Evolutionary conservation across 2,329 filamentous ascomycete species (phyloP).

Genomic region (Aspergillus persii): DNA sequence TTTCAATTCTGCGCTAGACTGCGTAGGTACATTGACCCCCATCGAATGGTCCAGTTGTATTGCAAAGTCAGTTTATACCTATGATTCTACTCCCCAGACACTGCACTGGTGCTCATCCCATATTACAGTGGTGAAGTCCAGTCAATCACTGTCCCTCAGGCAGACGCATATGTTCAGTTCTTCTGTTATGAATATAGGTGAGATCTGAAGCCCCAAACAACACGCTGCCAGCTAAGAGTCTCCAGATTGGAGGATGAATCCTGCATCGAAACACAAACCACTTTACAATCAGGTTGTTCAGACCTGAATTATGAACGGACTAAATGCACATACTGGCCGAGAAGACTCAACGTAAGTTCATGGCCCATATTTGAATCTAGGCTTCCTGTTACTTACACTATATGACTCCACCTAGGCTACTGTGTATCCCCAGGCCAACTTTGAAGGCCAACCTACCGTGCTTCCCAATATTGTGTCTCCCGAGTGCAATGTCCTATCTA

Average conservation of each 20-base stretch:
- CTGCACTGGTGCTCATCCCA: neutral
- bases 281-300: neutral
- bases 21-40: neutral
- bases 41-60: neutral
- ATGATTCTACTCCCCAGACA: neutral
- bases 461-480: neutral
- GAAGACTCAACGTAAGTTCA: neutral
- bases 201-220: neutral
- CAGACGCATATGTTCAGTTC: neutral
- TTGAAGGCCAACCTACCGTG: neutral
- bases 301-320: neutral
- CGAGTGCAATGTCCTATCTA: neutral
- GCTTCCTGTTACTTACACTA: too few relatives aligned
- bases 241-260: neutral
- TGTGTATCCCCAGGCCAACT: neutral
- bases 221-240: neutral
- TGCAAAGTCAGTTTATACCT: neutral
- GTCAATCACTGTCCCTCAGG: neutral
- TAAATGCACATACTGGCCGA: neutral
- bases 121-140: neutral
- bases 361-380: neutral
- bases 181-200: neutral
- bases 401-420: neutral
- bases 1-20: neutral
- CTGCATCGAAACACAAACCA: neutral